phyloP scores from a whole-genome alignment of 2,329 filamentous ascomycete genomes.

The Sarocladium strictum region DNA sequence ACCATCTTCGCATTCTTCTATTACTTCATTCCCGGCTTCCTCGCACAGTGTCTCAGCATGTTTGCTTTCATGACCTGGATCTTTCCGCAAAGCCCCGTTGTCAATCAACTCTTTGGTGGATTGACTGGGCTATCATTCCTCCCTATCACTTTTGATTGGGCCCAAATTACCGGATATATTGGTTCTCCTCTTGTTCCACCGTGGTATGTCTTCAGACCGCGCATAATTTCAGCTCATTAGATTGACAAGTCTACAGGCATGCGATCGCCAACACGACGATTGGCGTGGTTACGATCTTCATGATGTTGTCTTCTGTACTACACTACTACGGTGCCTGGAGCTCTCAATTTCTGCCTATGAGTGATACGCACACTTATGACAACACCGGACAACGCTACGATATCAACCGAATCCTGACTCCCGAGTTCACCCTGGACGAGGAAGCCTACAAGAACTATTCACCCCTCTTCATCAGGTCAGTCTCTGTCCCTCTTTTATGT shows the following conservation, averaged over 20 bases:
- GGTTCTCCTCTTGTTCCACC: constrained; percentile 64
- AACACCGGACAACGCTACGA: constrained; percentile 62
- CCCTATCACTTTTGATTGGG: constrained; percentile 74
- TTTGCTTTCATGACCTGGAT: constrained; percentile 71
- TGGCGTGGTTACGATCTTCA: constrained; percentile 59
- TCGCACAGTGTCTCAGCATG: constrained; percentile 63
- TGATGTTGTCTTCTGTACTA: constrained; percentile 51
- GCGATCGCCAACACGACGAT: constrained; percentile 69
- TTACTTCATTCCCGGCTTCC: constrained; percentile 64
- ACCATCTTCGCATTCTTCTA: constrained; percentile 55
- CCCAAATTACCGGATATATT: constrained; percentile 62
- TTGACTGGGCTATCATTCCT: constrained; percentile 60
- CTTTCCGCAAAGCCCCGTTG: constrained; percentile 57
- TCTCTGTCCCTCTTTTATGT: not conserved
- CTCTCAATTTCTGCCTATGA: constrained; percentile 60
- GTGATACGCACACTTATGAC: constrained; percentile 64
- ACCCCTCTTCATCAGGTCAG: constrained; percentile 55
- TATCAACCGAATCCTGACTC: constrained; percentile 55
- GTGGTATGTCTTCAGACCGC: constrained; percentile 40
- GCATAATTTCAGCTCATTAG: not conserved
- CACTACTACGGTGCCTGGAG: constrained; percentile 65
- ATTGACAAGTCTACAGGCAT: constrained; percentile 37
- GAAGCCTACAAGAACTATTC: constrained; percentile 62
- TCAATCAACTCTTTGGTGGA: constrained; percentile 71
- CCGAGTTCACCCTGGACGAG: constrained; percentile 56